Evolutionary conservation across 2,329 filamentous ascomycete species (phyloP), one percentile per base, ranked within the genome.

Genomic region (Trichoderma pleuroti): DNA sequence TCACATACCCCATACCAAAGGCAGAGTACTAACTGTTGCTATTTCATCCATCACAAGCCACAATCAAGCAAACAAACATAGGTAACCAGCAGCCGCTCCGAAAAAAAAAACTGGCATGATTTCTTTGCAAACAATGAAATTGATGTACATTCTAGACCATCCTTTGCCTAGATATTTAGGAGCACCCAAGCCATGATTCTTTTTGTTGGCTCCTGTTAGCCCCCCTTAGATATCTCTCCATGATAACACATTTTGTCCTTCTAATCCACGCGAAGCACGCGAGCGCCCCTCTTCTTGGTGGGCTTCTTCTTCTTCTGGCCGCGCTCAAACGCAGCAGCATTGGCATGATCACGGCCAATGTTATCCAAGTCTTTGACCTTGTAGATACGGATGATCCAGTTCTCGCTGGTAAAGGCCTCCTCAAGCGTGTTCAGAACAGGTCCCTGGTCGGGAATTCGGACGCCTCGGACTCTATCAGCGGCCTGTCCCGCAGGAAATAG

Each of bases 301-400:
- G 86, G 80, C 86, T 91, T 92, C 90, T 93, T 94, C 88, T 92
- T 93, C 88, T 94, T 94, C 81, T 91, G 89, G 46, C 92, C 92
- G 78, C 89, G 90, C 72, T 93, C 91, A 78, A 95, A 95, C 8
- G 90, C 87, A 34, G 87, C 85, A 2, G 84, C 89, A 0, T 87
- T 82, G 6, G 88, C 88, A 79, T 98, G 95, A 77, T 97, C 93
- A 80, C 96, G 90, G 69, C 94, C 95, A 74, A 99, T 86, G 81
- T 98, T 98, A 84, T 99, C 96, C 72, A 98, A 90, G 77, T 97
- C 94, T 86, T 99, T 99, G 84, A 99, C 96, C 87, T 99, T 99
- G 88, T 98, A 99, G 79, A 99, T 98, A 74, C 96, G 89, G 80
- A 99, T 98, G 81, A 99, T 99, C 96, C 96, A 99, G 87, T 99